Percentiles rank a stretch among this genome's conserved stretches.
phyloP scores from a whole-genome alignment of 495 filamentous ascomycete genomes.

The Hypoxylon rickii region DNA sequence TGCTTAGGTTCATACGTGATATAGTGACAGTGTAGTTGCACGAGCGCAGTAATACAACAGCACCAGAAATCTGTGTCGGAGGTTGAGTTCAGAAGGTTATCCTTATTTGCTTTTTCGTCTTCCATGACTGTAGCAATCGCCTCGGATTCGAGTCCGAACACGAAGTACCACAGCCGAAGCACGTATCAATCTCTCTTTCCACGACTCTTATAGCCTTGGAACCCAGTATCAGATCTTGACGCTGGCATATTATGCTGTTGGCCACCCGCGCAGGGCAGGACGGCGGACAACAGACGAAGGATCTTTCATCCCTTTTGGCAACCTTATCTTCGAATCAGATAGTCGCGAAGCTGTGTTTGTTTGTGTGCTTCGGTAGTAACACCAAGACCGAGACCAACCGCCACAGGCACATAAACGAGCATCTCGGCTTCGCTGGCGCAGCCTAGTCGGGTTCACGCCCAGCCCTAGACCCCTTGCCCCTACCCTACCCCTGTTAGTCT shows the following conservation, averaged over 20 bases:
- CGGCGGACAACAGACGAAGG: slow-evolving; percentile 13
- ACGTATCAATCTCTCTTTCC: slow-evolving; percentile 19
- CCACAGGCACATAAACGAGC: slow-evolving; percentile 8
- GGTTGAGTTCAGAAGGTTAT: background rate
- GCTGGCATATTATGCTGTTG: slow-evolving; percentile 2
- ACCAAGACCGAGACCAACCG: no score
- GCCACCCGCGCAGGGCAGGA: slow-evolving; percentile 3
- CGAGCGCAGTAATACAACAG: background rate
- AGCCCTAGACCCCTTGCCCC: slow-evolving; percentile 11
- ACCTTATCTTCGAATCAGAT: background rate
- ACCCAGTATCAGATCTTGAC: background rate
- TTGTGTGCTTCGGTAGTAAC: no score
- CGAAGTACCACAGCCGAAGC: no score
- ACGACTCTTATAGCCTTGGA: no score
- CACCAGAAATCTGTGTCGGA: no score
- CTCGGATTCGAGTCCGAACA: no score
- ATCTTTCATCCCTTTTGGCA: slow-evolving; percentile 1
- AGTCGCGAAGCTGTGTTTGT: no score
- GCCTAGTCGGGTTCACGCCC: background rate
- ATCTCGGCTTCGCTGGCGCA: background rate
- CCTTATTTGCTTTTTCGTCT: background rate
- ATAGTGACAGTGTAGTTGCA: background rate
- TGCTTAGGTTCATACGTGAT: background rate
- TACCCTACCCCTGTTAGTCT: slow-evolving; percentile 15
- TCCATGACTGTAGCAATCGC: slow-evolving; percentile 8